Conservation (phyloP, 31 red algal species). For the Asparagopsis taxiformis region DNA sequence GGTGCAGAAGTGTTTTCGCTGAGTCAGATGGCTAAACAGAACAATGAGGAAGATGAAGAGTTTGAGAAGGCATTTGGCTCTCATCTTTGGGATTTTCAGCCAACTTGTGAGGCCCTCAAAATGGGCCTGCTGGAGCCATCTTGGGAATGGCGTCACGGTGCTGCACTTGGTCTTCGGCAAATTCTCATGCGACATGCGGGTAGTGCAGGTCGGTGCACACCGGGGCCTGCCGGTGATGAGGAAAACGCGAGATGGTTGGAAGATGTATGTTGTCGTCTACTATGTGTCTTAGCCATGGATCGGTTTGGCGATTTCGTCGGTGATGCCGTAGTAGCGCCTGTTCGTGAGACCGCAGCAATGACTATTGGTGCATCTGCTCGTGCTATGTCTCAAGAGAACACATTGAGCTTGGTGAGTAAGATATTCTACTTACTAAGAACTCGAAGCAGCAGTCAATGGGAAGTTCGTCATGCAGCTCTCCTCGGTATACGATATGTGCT, state of each 20-base stretch:
- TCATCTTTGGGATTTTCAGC: constrained; percentile 55
- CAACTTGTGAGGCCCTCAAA: constrained; percentile 63
- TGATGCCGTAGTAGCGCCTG: constrained; percentile 89
- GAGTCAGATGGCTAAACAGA: constrained; percentile 23
- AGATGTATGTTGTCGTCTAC: constrained; percentile 83
- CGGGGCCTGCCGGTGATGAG: constrained; percentile 34
- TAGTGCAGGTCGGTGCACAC: constrained; percentile 45
- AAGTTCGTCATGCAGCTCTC: constrained; percentile 90
- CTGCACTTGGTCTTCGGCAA: constrained; percentile 80
- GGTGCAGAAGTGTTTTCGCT: constrained; percentile 44
- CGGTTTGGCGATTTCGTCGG: constrained; percentile 96
- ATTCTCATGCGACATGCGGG: constrained; percentile 69
- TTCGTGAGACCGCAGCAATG: constrained; percentile 92
- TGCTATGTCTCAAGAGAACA: constrained; percentile 32
- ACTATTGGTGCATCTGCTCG: constrained; percentile 71
- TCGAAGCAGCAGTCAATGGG: constrained; percentile 52
- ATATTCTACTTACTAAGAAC: constrained; percentile 56
- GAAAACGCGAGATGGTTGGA: constrained; percentile 71
- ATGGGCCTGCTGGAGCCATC: constrained; percentile 41
- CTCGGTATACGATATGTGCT: constrained; percentile 84
- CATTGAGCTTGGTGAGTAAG: constrained; percentile 28
- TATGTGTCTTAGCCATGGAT: constrained; percentile 92
- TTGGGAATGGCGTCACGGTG: constrained; percentile 93
- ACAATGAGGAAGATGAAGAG: constrained; percentile 51
- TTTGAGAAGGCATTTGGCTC: constrained; percentile 40